Base-by-base conservation (phyloP, 768 basidiomycete genomes). In the Leccinum broughii region DNA sequence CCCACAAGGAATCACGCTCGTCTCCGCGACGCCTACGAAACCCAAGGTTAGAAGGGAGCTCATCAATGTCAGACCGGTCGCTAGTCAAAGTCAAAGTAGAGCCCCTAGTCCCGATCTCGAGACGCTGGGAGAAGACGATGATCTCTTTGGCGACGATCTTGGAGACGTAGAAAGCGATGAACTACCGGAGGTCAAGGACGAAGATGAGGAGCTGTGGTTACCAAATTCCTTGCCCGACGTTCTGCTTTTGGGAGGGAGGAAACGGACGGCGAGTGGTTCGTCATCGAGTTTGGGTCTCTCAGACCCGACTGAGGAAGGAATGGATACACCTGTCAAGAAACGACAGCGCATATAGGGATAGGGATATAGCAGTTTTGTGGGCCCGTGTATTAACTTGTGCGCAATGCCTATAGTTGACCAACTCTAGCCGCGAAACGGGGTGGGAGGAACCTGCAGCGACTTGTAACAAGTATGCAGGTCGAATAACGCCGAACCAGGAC, bases 1-100 rank as follows among this genome's bases (percentile, higher is more conserved):
- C 14, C 14, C 48, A 7, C 67, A 60, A 28, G 68, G 64, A 10
- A 60, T 74, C 26, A 76, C 71, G 7, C 78, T 88, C 28, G 85
- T 88, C 24, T 79, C 78, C 2, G 83, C 83, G 13, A 88, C 85
- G 13, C 86, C 86, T 5, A 74, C 75, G 20, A 83, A 83, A 62
- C 68, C 73, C 49, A 69, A 66, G 37, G 50, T 56, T 50, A 61
- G 61, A 55, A 62, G 39, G 28, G 54, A 57, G 11, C 2, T 54
- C 53, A 54, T 59, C 48, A 62, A 50, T 41, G 24, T 56, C 51
- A 64, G 54, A 41, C 56, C 17, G n/a, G 22, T 53, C 13, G 15
- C 54, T 24, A 61, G 50, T 35, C 63, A 68, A 30, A 56, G 60
- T 52, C 61, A 61, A 48, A 51, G 59, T 35, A 55, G 44, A 17